These are phyloP conservation scores for Mycena chlorophos DNA, from an alignment of 768 basidiomycete species.

Conservation along the genomic window DNA sequence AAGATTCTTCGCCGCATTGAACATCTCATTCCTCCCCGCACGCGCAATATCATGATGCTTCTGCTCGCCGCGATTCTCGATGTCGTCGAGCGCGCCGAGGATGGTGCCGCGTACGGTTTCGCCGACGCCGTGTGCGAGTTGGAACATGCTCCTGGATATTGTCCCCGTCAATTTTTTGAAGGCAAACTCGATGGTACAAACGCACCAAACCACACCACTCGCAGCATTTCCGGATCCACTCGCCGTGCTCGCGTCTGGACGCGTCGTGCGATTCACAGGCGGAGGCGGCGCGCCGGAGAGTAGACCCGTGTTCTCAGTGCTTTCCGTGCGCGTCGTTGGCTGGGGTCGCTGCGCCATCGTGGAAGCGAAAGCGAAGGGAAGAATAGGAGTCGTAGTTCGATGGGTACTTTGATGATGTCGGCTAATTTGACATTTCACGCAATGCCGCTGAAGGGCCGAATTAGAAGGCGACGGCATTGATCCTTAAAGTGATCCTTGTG, in stretches of 20 bases:
- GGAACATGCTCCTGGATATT: slow-evolving; percentile 3
- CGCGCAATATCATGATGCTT: slow-evolving; percentile 17
- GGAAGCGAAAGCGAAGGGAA: no score
- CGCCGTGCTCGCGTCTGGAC: not conserved
- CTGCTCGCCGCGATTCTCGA: slow-evolving; percentile 8
- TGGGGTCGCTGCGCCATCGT: no score
- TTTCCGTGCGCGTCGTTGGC: no score
- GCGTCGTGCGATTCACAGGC: slow-evolving; percentile 1
- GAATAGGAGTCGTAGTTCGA: no score
- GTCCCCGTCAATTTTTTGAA: not conserved
- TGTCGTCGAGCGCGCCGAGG: slow-evolving; percentile 17
- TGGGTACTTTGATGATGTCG: no score
- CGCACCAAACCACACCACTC: not conserved
- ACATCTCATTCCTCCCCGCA: slow-evolving; percentile 9
- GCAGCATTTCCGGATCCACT: no score
- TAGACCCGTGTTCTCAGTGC: slow-evolving; percentile 6
- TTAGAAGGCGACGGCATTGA: no score
- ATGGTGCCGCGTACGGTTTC: slow-evolving; percentile 15
- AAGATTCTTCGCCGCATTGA: no score
- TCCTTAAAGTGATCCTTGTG: no score
- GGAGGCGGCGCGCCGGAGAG: slow-evolving; percentile 1
- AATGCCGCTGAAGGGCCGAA: no score
- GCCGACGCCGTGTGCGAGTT: slow-evolving; percentile 13
- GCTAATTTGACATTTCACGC: no score
- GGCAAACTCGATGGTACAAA: slow-evolving; percentile 1